Evolutionary conservation across 306 rosid genomes (phyloP).

Genomic region (Sphenostylis stenocarpa): DNA sequence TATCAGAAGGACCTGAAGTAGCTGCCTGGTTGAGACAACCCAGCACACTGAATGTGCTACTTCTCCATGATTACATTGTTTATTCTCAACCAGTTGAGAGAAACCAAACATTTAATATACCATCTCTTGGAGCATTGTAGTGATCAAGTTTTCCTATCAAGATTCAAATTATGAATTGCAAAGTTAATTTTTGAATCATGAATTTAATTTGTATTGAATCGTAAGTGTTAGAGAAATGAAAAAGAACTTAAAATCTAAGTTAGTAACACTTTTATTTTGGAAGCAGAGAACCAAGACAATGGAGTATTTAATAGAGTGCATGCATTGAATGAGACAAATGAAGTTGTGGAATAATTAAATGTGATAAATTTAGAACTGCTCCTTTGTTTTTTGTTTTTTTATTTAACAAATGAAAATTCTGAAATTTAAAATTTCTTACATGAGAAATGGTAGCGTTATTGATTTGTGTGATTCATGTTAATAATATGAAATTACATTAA

Average conservation of each 20-base stretch:
- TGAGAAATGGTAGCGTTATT: not conserved
- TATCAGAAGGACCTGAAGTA: slow-evolving; percentile 60
- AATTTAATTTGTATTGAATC: not conserved
- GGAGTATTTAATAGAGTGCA: not conserved
- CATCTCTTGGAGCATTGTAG: slow-evolving; percentile 20
- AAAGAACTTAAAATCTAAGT: not conserved
- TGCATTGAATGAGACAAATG: not conserved
- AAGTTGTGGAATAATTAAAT: not conserved
- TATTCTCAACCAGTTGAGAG: slow-evolving; percentile 27
- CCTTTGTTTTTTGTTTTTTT: not conserved
- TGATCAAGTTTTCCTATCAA: not conserved
- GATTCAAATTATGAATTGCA: not conserved
- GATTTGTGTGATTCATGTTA: not conserved
- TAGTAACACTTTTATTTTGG: not conserved
- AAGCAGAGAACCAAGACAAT: not conserved
- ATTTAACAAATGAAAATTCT: not conserved
- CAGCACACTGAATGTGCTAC: slow-evolving; percentile 60
- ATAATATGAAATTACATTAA: not conserved
- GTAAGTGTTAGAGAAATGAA: not conserved
- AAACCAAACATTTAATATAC: slow-evolving; percentile 35
- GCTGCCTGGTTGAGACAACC: slow-evolving; percentile 79
- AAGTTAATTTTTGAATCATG: not conserved
- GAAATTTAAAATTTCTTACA: not conserved
- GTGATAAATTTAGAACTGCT: not conserved
- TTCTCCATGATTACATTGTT: slow-evolving; percentile 62